Evolutionary conservation across 768 basidiomycete species (phyloP).

Genomic region (Asterophora lycoperdoides): DNA sequence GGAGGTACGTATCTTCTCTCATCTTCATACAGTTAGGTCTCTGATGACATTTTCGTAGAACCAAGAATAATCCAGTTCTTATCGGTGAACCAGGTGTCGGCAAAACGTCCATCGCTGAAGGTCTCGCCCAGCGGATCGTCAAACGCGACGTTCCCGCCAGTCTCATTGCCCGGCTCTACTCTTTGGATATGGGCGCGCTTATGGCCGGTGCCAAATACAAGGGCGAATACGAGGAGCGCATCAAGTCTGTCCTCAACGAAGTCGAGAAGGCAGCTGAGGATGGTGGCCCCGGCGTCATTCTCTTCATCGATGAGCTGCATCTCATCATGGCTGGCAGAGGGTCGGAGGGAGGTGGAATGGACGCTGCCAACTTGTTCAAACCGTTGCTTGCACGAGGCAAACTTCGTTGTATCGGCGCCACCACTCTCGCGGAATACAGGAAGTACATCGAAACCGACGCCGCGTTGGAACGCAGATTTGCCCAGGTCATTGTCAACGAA

Average conservation of each 20-base stretch:
- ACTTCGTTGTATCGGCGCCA: slow-evolving; percentile 76
- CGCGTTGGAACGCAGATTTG: slow-evolving; percentile 87
- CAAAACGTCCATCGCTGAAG: slow-evolving; percentile 94
- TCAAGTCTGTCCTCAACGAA: slow-evolving; percentile 89
- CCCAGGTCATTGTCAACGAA: slow-evolving; percentile 91
- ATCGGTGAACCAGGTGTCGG: slow-evolving; percentile 95
- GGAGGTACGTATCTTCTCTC: slow-evolving; percentile 43
- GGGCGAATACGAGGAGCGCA: slow-evolving; percentile 93
- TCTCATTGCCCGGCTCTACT: slow-evolving; percentile 71
- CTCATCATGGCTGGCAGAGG: slow-evolving; percentile 91
- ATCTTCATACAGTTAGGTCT: neutral
- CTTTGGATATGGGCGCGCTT: slow-evolving; percentile 92
- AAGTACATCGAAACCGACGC: slow-evolving; percentile 93
- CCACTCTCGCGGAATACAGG: slow-evolving; percentile 87
- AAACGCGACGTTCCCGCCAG: slow-evolving; percentile 85
- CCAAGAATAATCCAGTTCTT: slow-evolving; percentile 96
- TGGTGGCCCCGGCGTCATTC: slow-evolving; percentile 72
- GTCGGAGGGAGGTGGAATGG: slow-evolving; percentile 84
- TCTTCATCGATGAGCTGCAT: slow-evolving; percentile 95
- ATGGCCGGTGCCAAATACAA: slow-evolving; percentile 94
- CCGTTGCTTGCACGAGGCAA: slow-evolving; percentile 88
- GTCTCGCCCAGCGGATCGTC: slow-evolving; percentile 91
- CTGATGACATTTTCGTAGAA: slow-evolving; percentile 40
- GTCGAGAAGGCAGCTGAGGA: slow-evolving; percentile 84
- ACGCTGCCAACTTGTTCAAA: slow-evolving; percentile 89